Percentiles rank a stretch among this genome's conserved stretches.
These are phyloP conservation scores for Angophora floribunda DNA, from an alignment of 345 rosid genomes.

Conservation along the genomic window DNA sequence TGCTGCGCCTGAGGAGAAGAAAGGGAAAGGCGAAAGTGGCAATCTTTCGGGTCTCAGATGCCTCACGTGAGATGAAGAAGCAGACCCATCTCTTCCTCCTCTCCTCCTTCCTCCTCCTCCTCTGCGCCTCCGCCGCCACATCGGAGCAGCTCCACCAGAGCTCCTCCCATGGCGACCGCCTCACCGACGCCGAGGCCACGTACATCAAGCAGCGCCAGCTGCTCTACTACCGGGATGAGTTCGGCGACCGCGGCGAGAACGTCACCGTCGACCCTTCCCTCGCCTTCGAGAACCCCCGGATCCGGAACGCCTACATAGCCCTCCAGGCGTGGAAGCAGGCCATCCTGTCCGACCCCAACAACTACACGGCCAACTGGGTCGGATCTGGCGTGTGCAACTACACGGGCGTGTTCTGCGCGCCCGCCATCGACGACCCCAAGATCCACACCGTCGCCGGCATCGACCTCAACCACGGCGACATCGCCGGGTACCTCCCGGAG, in stretches of 20 bases:
- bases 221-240: constrained; percentile 80
- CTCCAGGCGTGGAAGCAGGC: constrained; percentile 88
- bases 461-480: constrained; percentile 81
- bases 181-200: constrained; percentile 46
- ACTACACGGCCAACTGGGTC: constrained; percentile 51
- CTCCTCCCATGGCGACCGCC: constrained; percentile 41
- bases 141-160: constrained; percentile 8
- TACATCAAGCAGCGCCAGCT: constrained; percentile 79
- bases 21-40: background rate
- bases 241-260: constrained; percentile 74
- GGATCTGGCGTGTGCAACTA: constrained; percentile 65
- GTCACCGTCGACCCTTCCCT: constrained; percentile 72
- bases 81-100: constrained; percentile 7
- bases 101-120: constrained; percentile 4
- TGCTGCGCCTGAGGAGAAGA: background rate
- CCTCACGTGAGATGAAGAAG: constrained; percentile 79
- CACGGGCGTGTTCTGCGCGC: constrained; percentile 54
- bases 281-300: constrained; percentile 46
- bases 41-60: constrained; percentile 36
- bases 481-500: constrained; percentile 73
- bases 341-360: constrained; percentile 70
- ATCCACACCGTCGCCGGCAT: constrained; percentile 78
- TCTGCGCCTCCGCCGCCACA: constrained; percentile 3
- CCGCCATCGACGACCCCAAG: constrained; percentile 37
- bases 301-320: constrained; percentile 64